phyloP scores from a whole-genome alignment of 176 grass and related monocot species.

The Cenchrus purpureus region DNA sequence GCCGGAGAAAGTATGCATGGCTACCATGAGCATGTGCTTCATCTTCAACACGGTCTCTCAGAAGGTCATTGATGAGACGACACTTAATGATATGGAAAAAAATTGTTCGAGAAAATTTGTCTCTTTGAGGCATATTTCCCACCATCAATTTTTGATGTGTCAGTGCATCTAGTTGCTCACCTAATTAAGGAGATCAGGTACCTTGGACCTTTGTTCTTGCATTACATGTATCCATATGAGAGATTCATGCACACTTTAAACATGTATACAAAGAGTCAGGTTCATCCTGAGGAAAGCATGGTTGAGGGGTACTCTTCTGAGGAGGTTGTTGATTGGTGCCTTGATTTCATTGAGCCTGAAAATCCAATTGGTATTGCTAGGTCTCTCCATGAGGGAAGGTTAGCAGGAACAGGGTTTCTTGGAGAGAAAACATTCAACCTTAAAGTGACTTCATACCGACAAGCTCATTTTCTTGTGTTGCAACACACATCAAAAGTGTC shows the following conservation, averaged over 20 bases:
- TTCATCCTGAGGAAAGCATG: not conserved
- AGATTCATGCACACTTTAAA: not conserved
- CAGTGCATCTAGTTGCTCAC: too few species aligned
- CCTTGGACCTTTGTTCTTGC: not conserved
- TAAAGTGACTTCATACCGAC: not conserved
- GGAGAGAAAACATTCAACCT: not conserved
- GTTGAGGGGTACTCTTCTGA: too few species aligned
- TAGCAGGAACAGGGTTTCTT: not conserved
- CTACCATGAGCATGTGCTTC: not conserved
- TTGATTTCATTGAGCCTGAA: too few species aligned
- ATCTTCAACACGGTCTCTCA: not conserved
- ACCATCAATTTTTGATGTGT: too few species aligned
- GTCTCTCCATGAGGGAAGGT: conserved; percentile 20
- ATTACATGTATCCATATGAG: not conserved
- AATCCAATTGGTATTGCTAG: conserved; percentile 1
- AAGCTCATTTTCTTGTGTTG: not conserved
- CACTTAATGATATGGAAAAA: not conserved
- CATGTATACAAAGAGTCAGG: not conserved
- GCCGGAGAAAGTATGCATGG: not conserved
- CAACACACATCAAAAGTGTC: not conserved
- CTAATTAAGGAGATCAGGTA: too few species aligned
- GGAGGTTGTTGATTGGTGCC: too few species aligned
- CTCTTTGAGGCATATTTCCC: too few species aligned
- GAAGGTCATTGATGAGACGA: not conserved
- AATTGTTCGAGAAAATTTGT: too few species aligned